Conservation (phyloP, 257 asterid genomes). For the Vinca minor region DNA sequence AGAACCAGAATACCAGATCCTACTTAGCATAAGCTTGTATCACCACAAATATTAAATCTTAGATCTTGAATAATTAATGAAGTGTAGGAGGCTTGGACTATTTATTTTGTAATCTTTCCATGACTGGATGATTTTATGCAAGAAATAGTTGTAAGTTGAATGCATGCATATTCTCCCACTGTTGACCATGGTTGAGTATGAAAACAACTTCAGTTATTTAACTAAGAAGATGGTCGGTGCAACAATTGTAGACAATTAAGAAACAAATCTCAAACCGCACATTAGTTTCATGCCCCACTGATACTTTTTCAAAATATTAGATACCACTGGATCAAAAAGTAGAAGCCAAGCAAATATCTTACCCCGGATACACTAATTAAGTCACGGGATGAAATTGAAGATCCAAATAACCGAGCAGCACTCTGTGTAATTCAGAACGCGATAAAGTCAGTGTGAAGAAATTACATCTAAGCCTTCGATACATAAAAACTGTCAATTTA, state of each 20-base stretch:
- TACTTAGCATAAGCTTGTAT: too few species aligned
- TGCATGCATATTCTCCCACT: too few species aligned
- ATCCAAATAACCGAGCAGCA: conserved; percentile 96
- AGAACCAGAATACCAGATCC: too few species aligned
- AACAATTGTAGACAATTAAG: too few species aligned
- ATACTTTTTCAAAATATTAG: neutral
- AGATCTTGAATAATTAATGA: too few species aligned
- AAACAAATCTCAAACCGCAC: neutral
- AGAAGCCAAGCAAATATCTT: conserved; percentile 27
- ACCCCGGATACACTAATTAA: conserved; percentile 89
- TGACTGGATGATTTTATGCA: too few species aligned
- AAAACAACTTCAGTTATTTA: neutral
- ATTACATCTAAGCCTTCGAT: neutral
- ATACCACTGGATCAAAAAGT: neutral
- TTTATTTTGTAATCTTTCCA: too few species aligned
- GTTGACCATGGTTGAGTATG: too few species aligned
- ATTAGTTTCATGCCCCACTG: neutral
- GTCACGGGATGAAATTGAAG: conserved; percentile 69
- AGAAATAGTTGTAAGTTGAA: too few species aligned
- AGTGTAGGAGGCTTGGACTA: too few species aligned
- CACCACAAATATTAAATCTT: too few species aligned
- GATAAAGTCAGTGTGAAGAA: neutral
- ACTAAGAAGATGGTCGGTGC: neutral
- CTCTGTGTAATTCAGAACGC: conserved; percentile 47
- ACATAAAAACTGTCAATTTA: neutral